Conservation (phyloP, 192 early-diverging fungal genomes). For the Dissophora globulifera region DNA sequence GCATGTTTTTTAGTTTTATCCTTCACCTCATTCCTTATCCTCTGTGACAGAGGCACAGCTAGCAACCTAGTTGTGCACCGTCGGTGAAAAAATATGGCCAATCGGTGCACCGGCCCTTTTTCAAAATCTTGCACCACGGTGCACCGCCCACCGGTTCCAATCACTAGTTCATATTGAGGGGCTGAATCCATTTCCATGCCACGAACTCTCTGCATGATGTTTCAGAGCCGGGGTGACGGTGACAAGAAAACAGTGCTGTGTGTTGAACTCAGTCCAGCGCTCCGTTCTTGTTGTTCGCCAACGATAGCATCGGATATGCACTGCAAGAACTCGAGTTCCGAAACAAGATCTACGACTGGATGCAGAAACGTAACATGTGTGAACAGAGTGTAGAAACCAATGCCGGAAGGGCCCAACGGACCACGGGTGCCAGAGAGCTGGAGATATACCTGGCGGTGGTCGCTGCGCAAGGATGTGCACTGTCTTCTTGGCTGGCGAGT, state of each 20-base stretch:
- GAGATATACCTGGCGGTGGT: background rate
- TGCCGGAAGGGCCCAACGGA: no score
- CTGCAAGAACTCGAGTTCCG: background rate
- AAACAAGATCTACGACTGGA: background rate
- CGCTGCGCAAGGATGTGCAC: background rate
- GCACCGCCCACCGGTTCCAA: no score
- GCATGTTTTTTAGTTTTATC: no score
- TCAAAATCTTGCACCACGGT: no score
- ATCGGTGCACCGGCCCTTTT: no score
- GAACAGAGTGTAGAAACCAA: no score
- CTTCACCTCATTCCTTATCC: no score
- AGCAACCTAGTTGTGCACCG: no score
- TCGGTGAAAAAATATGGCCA: no score
- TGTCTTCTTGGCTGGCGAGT: background rate
- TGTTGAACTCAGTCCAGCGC: background rate
- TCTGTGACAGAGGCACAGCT: no score
- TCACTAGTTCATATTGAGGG: slow-evolving; percentile 18
- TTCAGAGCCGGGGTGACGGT: background rate
- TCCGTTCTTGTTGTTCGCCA: slow-evolving; percentile 1
- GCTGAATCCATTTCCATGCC: slow-evolving; percentile 8
- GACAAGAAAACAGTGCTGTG: background rate
- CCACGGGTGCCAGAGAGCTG: no score
- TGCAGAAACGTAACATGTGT: no score
- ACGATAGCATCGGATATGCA: background rate
- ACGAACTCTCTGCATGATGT: slow-evolving; percentile 2